Evolutionary conservation across 2,329 filamentous ascomycete genomes (phyloP).

Genomic region (Didymosphaeria variabile): DNA sequence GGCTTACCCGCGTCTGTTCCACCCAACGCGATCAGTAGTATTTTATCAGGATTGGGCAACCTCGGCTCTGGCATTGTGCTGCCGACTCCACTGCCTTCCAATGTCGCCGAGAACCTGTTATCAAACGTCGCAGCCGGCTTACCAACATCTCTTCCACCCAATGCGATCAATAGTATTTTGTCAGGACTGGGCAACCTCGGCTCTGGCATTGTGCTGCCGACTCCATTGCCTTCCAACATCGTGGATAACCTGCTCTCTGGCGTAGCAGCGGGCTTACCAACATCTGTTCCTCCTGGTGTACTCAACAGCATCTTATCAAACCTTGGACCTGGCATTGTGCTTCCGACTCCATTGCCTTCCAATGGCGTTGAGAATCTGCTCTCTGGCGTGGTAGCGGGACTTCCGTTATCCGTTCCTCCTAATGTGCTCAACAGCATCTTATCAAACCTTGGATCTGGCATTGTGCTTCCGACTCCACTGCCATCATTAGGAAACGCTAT

Average conservation of each 20-base stretch:
- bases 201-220: background rate
- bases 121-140: background rate
- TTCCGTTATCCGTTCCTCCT: background rate
- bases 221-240: background rate
- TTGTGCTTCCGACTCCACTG: background rate
- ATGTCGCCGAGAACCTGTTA: background rate
- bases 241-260: background rate
- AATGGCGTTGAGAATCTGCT: background rate
- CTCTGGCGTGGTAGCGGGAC: background rate
- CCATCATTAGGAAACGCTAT: background rate
- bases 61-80: background rate
- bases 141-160: background rate
- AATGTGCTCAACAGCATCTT: background rate
- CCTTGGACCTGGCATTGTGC: background rate
- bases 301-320: background rate
- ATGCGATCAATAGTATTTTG: background rate
- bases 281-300: background rate
- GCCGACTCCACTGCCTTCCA: background rate
- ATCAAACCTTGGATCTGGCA: background rate
- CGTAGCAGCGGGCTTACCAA: background rate
- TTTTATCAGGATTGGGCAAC: background rate
- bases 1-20: background rate
- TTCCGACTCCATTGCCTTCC: background rate
- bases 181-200: too few relatives aligned
- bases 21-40: background rate